A percentile compares a stretch with the other conserved stretches of the same genome.
phyloP scores from a whole-genome alignment of 2,329 filamentous ascomycete genomes.

The Trichoderma breve region DNA sequence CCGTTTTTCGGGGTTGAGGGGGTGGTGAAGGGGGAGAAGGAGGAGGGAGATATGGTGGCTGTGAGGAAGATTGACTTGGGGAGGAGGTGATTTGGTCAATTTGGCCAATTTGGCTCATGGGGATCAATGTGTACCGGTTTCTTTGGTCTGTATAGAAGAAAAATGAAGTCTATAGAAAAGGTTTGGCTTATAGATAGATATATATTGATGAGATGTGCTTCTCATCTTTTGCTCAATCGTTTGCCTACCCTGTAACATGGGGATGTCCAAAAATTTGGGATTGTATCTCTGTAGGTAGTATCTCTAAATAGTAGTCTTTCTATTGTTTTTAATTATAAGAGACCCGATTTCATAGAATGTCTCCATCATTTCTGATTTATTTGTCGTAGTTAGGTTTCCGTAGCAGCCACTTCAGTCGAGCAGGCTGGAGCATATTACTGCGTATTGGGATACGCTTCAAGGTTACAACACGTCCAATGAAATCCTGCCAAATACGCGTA shows the following conservation, averaged over 20 bases:
- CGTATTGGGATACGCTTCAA: neutral
- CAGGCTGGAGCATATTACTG: neutral
- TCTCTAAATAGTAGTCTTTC: no score
- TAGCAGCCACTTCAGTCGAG: neutral
- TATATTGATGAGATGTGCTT: neutral
- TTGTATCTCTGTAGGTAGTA: no score
- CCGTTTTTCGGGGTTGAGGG: constrained; percentile 58
- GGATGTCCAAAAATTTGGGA: neutral
- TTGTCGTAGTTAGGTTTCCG: neutral
- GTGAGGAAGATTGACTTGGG: constrained; percentile 56
- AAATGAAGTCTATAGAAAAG: neutral
- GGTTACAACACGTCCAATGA: neutral
- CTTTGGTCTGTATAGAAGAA: neutral
- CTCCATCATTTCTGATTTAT: neutral
- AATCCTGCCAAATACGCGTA: neutral
- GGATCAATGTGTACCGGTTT: neutral
- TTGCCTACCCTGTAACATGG: neutral
- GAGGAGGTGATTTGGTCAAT: constrained; percentile 33
- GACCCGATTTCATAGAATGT: no score
- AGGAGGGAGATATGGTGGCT: constrained; percentile 47
- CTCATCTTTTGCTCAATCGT: neutral
- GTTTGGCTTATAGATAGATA: neutral
- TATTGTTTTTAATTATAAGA: no score
- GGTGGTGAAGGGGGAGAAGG: constrained; percentile 26
- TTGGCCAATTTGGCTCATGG: neutral